phyloP scores from a whole-genome alignment of 306 rosid genomes.

The Crotalaria pallida region DNA sequence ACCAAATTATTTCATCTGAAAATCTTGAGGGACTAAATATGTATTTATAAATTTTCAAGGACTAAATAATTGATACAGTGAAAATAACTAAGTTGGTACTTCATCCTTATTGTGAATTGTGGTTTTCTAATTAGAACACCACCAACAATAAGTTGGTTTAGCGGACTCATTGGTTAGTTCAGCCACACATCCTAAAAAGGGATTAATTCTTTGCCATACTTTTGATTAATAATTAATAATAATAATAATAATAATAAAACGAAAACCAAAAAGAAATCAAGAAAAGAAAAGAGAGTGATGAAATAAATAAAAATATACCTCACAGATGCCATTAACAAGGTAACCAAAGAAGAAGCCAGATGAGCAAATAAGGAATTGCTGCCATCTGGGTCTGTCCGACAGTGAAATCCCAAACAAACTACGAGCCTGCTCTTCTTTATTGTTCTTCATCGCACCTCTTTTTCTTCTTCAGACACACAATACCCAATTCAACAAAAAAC shows the following conservation, averaged over 20 bases:
- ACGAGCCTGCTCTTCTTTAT: constrained; percentile 71
- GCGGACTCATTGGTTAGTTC: too few relatives aligned
- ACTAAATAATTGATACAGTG: too few relatives aligned
- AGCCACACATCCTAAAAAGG: too few relatives aligned
- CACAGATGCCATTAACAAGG: constrained; percentile 88
- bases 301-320: constrained; percentile 44
- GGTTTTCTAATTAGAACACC: too few relatives aligned
- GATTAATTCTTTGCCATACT: too few relatives aligned
- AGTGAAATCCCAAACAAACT: constrained; percentile 89
- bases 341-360: constrained; percentile 97
- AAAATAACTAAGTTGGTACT: too few relatives aligned
- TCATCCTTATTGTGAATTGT: too few relatives aligned
- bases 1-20: too few relatives aligned
- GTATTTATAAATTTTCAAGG: too few relatives aligned
- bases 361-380: constrained; percentile 87
- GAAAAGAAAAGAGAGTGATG: background rate
- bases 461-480: constrained; percentile 1
- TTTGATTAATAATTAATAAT: too few relatives aligned
- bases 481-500: constrained; percentile 18
- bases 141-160: too few relatives aligned
- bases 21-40: too few relatives aligned
- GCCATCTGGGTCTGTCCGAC: constrained; percentile 77
- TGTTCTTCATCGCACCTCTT: constrained; percentile 54
- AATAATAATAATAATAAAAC: background rate
- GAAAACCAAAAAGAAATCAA: constrained; percentile 15